phyloP scores from a whole-genome alignment of 2,329 filamentous ascomycete species.

The Cyclaneusma minus region DNA sequence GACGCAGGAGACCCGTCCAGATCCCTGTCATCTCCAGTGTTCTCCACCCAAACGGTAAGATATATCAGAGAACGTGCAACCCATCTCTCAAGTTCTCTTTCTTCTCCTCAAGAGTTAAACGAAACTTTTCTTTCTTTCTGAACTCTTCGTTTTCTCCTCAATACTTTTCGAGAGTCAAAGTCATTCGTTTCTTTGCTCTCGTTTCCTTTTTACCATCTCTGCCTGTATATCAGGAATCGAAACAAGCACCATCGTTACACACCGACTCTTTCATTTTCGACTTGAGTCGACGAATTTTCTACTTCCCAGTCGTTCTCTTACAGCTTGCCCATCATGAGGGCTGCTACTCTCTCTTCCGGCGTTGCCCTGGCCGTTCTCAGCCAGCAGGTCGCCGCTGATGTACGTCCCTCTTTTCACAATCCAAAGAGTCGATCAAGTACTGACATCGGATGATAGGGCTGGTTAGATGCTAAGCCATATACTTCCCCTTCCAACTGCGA shows the following conservation, averaged over 20 bases:
- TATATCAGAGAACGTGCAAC: too few species aligned
- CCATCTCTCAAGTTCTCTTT: too few species aligned
- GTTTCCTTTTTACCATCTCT: conserved; percentile 19
- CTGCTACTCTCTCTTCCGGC: conserved; percentile 21
- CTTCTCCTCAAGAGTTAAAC: too few species aligned
- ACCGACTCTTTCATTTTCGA: too few species aligned
- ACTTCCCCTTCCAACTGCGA: conserved; percentile 54
- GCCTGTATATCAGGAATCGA: too few species aligned
- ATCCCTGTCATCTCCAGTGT: too few species aligned
- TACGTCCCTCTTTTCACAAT: conserved; percentile 4
- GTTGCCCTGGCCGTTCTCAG: conserved; percentile 28
- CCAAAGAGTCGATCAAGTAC: not conserved
- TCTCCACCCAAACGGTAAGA: too few species aligned
- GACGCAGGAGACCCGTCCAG: too few species aligned
- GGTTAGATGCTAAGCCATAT: conserved; percentile 38
- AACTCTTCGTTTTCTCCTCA: conserved; percentile 9
- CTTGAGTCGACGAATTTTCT: too few species aligned
- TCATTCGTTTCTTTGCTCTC: conserved; percentile 29
- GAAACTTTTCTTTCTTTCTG: conserved; percentile 11
- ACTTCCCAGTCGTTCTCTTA: conserved; percentile 8
- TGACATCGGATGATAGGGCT: conserved; percentile 21
- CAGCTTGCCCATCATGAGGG: conserved; percentile 28
- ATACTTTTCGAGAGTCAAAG: conserved; percentile 19
- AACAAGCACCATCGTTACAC: too few species aligned
- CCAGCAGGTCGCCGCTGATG: conserved; percentile 28